phyloP scores from a whole-genome alignment of 306 rosid species.

The Acacia crassicarpa region DNA sequence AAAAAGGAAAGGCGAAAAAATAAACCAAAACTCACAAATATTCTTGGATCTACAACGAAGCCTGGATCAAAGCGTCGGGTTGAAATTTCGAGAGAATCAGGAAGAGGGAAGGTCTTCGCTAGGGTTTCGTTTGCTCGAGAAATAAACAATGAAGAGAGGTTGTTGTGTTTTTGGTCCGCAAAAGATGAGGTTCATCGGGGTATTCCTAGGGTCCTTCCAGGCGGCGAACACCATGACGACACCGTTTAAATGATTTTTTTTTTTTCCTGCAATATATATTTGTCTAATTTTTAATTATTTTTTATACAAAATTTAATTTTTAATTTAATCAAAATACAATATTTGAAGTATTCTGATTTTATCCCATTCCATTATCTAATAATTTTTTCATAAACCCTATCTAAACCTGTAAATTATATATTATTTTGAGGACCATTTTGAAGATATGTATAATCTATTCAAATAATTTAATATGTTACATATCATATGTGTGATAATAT shows the following conservation, averaged over 20 bases:
- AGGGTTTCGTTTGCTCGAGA: slow-evolving; percentile 52
- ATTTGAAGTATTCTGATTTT: background rate
- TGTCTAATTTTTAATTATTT: background rate
- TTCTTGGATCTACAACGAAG: slow-evolving; percentile 28
- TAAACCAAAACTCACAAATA: slow-evolving; percentile 32
- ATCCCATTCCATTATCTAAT: background rate
- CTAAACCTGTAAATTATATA: too few species aligned
- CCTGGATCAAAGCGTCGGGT: slow-evolving; percentile 31
- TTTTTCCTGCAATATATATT: background rate
- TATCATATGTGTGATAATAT: background rate
- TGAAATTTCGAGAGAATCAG: slow-evolving; percentile 21
- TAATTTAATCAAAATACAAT: background rate
- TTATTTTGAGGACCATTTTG: background rate
- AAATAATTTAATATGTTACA: background rate
- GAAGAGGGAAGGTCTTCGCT: slow-evolving; percentile 36
- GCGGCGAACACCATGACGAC: slow-evolving; percentile 39
- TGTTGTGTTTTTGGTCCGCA: slow-evolving; percentile 25
- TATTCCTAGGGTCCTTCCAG: background rate
- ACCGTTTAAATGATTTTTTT: slow-evolving; percentile 29
- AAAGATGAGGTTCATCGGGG: slow-evolving; percentile 35
- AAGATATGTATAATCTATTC: background rate
- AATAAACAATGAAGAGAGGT: slow-evolving; percentile 11
- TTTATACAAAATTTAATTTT: background rate
- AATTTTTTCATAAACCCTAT: too few species aligned
- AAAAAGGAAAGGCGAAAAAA: background rate